A percentile compares a stretch with the other conserved stretches of the same genome.
Evolutionary conservation across 805 yeast species (phyloP).

Genomic region (Pachysolen tannophilus): DNA sequence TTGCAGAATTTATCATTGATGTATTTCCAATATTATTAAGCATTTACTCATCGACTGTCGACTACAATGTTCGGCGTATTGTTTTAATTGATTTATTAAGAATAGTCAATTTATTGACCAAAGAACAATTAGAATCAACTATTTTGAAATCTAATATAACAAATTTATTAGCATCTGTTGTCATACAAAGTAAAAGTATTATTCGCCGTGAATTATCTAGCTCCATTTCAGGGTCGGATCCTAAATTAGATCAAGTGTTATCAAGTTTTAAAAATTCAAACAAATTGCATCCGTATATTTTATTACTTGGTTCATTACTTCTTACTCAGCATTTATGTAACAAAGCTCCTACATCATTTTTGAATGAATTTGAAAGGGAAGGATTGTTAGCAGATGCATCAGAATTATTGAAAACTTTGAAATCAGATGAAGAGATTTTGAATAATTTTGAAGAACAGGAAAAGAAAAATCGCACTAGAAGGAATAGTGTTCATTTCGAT

Average conservation of each 20-base stretch:
- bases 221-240: no score
- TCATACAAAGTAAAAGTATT: slow-evolving; percentile 41
- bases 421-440: slow-evolving; percentile 9
- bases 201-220: slow-evolving; percentile 15
- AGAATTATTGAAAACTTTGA: slow-evolving; percentile 21
- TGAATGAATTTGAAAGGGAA: slow-evolving; percentile 53
- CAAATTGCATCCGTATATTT: slow-evolving; percentile 24
- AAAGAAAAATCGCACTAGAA: background rate
- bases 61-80: slow-evolving; percentile 51
- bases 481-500: no score
- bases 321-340: slow-evolving; percentile 36
- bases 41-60: slow-evolving; percentile 67
- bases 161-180: slow-evolving; percentile 48
- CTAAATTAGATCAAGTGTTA: background rate
- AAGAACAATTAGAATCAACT: slow-evolving; percentile 20
- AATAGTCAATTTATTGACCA: slow-evolving; percentile 33
- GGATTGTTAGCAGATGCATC: slow-evolving; percentile 55
- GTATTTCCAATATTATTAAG: slow-evolving; percentile 48
- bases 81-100: slow-evolving; percentile 47
- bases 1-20: slow-evolving; percentile 30
- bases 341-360: slow-evolving; percentile 34
- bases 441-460: slow-evolving; percentile 3
- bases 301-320: slow-evolving; percentile 44
- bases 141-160: slow-evolving; percentile 31
- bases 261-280: background rate